Evolutionary conservation across 1,284 basidiomycete genomes (phyloP), one percentile per base, ranked within the genome.

Genomic region (Malassezia obtusa): DNA sequence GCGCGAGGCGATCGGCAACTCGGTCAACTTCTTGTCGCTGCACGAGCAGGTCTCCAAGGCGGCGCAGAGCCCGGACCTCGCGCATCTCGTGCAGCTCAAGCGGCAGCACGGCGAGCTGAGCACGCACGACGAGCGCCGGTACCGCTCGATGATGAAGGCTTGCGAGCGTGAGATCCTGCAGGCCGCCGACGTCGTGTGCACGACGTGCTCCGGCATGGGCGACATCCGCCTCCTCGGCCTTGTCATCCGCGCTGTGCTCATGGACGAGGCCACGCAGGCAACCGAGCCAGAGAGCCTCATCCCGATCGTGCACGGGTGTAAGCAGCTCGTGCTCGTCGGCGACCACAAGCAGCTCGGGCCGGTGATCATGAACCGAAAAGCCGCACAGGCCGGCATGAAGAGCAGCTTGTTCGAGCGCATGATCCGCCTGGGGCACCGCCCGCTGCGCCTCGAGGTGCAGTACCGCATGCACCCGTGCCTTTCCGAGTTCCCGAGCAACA

Each of bases 291-390:
- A 99, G 77, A 95, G 91, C 77, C 94, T 98, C 90, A 98, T 99
- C 65, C 94, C 94, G 12, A 82, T 99, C 33, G 86, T 98, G 14
- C 84, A 96, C 68, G 94, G 94, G 25, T 96, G 91, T 76, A 98
- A 96, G 77, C 94, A 99, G 73, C 89, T 91, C 49, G 66, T 99
- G 25, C 83, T 99, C 45, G 94, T 99, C 46, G 94, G 94, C 47
- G 91, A 96, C 77, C 91, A 96, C 76, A 63, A 87, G 77, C 94
- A 99, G 80, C 84, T 98, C 44, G 94, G 94, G 1, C 94, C 94
- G 9, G 94, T 96, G 64, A 96, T 99, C 75, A 98, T 98, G 94
- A 98, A 96, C 82, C 98, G 96, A 81, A 96, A 98, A 75, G 94
- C 92, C 1, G 94, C 94, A 0, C 84, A 89, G 14, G 94, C 94